Evolutionary conservation across 495 filamentous ascomycete genomes (phyloP).

Genomic region (Podospora sp.): DNA sequence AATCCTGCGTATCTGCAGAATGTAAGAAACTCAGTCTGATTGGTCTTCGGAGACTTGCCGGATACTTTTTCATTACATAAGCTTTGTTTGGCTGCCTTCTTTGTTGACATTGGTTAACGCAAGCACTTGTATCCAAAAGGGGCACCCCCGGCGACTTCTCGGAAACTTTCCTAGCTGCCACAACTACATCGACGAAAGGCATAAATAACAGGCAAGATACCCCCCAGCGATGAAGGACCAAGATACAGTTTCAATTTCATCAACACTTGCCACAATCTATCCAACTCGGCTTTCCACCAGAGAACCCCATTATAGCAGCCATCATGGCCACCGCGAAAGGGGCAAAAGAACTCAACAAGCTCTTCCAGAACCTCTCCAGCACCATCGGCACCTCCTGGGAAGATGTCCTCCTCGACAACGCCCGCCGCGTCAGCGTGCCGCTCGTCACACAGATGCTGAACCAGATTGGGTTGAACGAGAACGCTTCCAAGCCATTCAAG

Average conservation of each 20-base stretch:
- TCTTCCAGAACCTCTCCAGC: constrained; percentile 29
- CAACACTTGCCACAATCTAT: not conserved
- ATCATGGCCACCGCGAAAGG: constrained; percentile 24
- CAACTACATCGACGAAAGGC: not conserved
- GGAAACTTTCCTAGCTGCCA: not conserved
- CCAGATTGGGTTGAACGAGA: constrained; percentile 39
- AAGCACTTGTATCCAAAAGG: not conserved
- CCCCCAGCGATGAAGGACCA: not conserved
- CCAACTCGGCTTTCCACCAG: not conserved
- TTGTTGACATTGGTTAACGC: not conserved
- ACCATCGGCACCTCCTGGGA: constrained; percentile 27
- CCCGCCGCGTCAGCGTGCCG: constrained; percentile 40
- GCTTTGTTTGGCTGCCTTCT: not conserved
- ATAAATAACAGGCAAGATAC: not conserved
- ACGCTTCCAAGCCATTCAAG: constrained; percentile 35
- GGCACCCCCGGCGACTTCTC: constrained; percentile 1
- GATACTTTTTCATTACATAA: not conserved
- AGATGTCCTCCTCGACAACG: constrained; percentile 31
- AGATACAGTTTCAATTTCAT: not conserved
- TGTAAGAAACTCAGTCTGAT: not conserved
- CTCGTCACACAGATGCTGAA: constrained; percentile 37
- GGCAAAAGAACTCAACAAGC: constrained; percentile 31
- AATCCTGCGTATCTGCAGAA: too few relatives aligned
- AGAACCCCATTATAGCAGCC: not conserved
- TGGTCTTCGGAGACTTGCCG: constrained; percentile 10